Evolutionary conservation across 176 grass and related monocot genomes (phyloP).

Genomic region (maize (Zea mays)): DNA sequence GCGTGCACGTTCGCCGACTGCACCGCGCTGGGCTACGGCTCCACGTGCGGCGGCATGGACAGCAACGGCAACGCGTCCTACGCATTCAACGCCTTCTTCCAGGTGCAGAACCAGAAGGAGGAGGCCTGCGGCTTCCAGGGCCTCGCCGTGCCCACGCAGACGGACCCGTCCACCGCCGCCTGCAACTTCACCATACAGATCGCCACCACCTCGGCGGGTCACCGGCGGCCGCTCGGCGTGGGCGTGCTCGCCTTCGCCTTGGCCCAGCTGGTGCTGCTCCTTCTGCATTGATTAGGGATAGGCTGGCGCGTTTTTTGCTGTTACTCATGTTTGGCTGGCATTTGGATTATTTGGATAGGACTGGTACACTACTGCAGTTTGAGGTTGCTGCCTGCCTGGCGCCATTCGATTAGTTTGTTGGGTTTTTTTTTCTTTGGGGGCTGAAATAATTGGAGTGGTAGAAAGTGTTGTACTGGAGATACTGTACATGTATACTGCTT

Average conservation of each 20-base stretch:
- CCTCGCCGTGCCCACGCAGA: conserved; percentile 43
- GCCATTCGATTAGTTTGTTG: conserved; percentile 16
- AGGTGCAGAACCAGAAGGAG: conserved; percentile 54
- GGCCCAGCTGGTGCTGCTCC: conserved; percentile 2
- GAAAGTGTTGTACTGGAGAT: conserved; percentile 18
- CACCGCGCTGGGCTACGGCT: conserved; percentile 53
- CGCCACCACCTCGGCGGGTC: conserved; percentile 29
- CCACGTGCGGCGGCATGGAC: conserved; percentile 58
- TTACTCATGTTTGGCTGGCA: background rate
- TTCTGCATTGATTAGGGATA: conserved; percentile 34
- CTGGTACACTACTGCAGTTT: background rate
- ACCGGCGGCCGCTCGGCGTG: background rate
- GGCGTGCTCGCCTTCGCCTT: background rate
- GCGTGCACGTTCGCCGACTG: conserved; percentile 69
- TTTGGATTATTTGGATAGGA: background rate
- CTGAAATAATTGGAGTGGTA: background rate
- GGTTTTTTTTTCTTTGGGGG: background rate
- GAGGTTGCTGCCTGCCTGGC: background rate
- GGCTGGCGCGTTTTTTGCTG: background rate
- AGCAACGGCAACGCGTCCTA: conserved; percentile 63
- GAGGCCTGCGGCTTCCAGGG: conserved; percentile 50
- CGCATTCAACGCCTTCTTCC: conserved; percentile 66
- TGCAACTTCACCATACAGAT: conserved; percentile 70
- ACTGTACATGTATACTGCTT: conserved; percentile 11
- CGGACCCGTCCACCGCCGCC: conserved; percentile 41